Conservation (phyloP, 345 rosid genomes). For the Bruguiera sexangula region DNA sequence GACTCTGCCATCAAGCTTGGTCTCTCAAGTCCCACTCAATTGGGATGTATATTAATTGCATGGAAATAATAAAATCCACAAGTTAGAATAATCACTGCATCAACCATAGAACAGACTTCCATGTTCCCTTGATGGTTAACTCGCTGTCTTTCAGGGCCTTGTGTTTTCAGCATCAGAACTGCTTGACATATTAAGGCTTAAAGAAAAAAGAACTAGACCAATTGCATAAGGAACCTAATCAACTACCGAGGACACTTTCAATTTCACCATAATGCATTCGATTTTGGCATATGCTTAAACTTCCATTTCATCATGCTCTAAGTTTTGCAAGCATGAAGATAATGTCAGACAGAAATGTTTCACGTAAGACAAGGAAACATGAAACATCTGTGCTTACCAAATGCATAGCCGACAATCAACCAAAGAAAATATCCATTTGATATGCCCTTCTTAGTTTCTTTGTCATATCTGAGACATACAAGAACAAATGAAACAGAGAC, state of each 20-base stretch:
- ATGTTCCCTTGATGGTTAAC: too few relatives aligned
- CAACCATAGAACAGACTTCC: too few relatives aligned
- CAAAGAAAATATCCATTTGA: conserved; percentile 69
- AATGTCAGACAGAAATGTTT: not conserved
- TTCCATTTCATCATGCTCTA: not conserved
- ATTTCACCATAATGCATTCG: not conserved
- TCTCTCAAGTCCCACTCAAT: too few relatives aligned
- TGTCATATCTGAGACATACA: conserved; percentile 60
- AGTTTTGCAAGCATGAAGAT: not conserved
- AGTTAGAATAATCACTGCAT: too few relatives aligned
- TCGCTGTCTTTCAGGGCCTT: too few relatives aligned
- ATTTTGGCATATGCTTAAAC: not conserved
- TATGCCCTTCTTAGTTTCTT: conserved; percentile 48
- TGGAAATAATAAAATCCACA: too few relatives aligned
- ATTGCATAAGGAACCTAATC: not conserved
- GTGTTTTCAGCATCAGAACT: not conserved
- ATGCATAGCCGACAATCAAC: conserved; percentile 71
- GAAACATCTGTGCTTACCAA: conserved; percentile 46
- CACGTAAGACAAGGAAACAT: not conserved
- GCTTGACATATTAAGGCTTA: not conserved
- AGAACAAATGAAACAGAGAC: not conserved
- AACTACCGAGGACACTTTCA: not conserved
- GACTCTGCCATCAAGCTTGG: too few relatives aligned
- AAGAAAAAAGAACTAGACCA: not conserved
- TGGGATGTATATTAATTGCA: too few relatives aligned